Evolutionary conservation across 2,329 filamentous ascomycete genomes (phyloP).

Genomic region (Aspergillus neotritici): DNA sequence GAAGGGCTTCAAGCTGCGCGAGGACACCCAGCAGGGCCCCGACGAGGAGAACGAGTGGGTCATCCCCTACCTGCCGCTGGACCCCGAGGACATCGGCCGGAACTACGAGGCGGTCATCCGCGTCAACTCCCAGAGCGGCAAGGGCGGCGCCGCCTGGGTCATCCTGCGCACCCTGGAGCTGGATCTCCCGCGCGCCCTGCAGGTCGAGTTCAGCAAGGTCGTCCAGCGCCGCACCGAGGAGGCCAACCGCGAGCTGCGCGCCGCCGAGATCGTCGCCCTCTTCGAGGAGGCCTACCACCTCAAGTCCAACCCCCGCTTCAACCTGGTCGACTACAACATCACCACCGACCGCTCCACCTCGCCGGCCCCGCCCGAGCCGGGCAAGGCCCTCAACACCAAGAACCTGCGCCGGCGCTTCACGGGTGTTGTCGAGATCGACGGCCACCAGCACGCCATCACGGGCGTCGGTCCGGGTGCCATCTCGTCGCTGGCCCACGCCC

Average conservation of each 20-base stretch:
- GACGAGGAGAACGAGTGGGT: conserved; percentile 67
- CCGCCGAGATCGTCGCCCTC: conserved; percentile 76
- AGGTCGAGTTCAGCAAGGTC: conserved; percentile 82
- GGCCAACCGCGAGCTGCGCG: conserved; percentile 75
- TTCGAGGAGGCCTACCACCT: conserved; percentile 87
- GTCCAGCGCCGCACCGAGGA: conserved; percentile 77
- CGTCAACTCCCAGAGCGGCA: conserved; percentile 93
- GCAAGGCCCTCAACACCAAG: conserved; percentile 69
- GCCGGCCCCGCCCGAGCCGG: conserved; percentile 61
- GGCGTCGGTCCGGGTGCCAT: conserved; percentile 87
- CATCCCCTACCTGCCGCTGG: conserved; percentile 86
- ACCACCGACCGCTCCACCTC: conserved; percentile 72
- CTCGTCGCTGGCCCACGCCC: conserved; percentile 76
- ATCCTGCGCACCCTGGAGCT: conserved; percentile 83
- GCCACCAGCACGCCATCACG: conserved; percentile 67
- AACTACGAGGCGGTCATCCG: conserved; percentile 98
- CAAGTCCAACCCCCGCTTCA: conserved; percentile 75
- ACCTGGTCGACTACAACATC: conserved; percentile 86
- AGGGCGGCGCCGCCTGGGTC: conserved; percentile 91
- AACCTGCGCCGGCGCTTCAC: conserved; percentile 77
- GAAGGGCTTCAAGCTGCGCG: conserved; percentile 68
- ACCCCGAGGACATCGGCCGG: conserved; percentile 86
- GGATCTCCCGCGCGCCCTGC: conserved; percentile 85
- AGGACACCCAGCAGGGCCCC: conserved; percentile 47
- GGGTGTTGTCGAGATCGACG: conserved; percentile 77